A percentile compares a stretch with the other conserved stretches of the same genome.
Conservation (phyloP, 495 filamentous ascomycete genomes). For the Aspergillus saccharolyticus region DNA sequence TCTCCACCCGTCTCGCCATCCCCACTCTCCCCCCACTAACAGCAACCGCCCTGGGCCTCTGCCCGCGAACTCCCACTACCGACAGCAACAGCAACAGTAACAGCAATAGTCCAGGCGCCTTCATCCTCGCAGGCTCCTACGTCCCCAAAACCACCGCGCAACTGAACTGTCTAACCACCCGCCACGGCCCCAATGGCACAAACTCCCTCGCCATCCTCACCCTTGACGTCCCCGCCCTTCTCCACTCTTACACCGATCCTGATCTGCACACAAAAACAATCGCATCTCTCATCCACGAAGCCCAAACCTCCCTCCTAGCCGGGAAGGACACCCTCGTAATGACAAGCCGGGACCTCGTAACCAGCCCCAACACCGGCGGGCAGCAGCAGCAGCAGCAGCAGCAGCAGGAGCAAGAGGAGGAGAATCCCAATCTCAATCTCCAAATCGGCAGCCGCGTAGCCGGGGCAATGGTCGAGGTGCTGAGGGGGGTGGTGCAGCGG, state of each 20-base stretch:
- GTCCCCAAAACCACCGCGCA: constrained; percentile 53
- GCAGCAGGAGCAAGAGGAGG: too few species aligned
- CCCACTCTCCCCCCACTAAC: constrained; percentile 40
- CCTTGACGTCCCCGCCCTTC: constrained; percentile 36
- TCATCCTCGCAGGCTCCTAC: constrained; percentile 51
- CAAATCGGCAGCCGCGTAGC: constrained; percentile 44
- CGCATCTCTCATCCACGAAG: constrained; percentile 21
- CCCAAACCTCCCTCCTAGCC: constrained; percentile 23
- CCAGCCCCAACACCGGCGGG: constrained; percentile 38
- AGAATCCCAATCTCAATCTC: too few species aligned
- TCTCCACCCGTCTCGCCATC: constrained; percentile 50
- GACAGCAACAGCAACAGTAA: too few species aligned
- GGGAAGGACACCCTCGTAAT: constrained; percentile 47
- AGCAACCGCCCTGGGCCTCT: constrained; percentile 34
- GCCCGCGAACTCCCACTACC: constrained; percentile 14
- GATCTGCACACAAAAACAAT: too few species aligned
- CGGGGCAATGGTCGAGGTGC: constrained; percentile 39
- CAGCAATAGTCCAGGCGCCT: constrained; percentile 38
- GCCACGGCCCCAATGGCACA: constrained; percentile 21
- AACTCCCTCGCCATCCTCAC: constrained; percentile 40
- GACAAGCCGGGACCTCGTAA: constrained; percentile 49
- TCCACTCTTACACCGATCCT: constrained; percentile 25
- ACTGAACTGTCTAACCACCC: constrained; percentile 34
- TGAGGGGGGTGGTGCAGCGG: constrained; percentile 28
- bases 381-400: too few species aligned